phyloP scores from a whole-genome alignment of 768 basidiomycete species.

The Coprinopsis sp. region DNA sequence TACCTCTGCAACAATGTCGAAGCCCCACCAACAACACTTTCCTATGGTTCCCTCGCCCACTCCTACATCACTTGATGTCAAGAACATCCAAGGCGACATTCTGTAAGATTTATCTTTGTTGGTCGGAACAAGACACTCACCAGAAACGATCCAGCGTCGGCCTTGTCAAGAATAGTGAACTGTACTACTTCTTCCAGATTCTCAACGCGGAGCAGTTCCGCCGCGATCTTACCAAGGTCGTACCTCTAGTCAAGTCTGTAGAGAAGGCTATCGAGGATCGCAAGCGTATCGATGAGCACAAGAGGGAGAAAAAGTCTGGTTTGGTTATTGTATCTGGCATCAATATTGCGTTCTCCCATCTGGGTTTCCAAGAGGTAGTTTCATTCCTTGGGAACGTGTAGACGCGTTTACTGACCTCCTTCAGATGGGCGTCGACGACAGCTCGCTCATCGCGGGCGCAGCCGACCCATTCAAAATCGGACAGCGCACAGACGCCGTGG shows the following conservation, averaged over 20 bases:
- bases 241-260: constrained; percentile 44
- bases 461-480: constrained; percentile 33
- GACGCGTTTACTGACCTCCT: not conserved
- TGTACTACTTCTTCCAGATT: constrained; percentile 51
- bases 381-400: no score
- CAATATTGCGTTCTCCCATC: constrained; percentile 52
- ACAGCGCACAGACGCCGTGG: constrained; percentile 34
- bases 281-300: constrained; percentile 34
- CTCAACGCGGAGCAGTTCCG: constrained; percentile 40
- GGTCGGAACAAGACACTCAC: not conserved
- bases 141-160: constrained; percentile 25
- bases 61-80: constrained; percentile 27
- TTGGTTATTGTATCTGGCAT: constrained; percentile 39
- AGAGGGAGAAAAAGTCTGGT: constrained; percentile 26
- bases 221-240: constrained; percentile 33
- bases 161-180: constrained; percentile 50
- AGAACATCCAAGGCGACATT: constrained; percentile 46
- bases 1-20: no score
- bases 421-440: constrained; percentile 39
- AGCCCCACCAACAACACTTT: no score
- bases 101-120: constrained; percentile 27
- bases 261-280: constrained; percentile 39
- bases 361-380: constrained; percentile 38
- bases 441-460: constrained; percentile 29
- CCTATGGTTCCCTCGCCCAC: constrained; percentile 10